A percentile compares a stretch with the other conserved stretches of the same genome.
Evolutionary conservation across 2,329 filamentous ascomycete species (phyloP).

Genomic region (Fusarium multiceps): DNA sequence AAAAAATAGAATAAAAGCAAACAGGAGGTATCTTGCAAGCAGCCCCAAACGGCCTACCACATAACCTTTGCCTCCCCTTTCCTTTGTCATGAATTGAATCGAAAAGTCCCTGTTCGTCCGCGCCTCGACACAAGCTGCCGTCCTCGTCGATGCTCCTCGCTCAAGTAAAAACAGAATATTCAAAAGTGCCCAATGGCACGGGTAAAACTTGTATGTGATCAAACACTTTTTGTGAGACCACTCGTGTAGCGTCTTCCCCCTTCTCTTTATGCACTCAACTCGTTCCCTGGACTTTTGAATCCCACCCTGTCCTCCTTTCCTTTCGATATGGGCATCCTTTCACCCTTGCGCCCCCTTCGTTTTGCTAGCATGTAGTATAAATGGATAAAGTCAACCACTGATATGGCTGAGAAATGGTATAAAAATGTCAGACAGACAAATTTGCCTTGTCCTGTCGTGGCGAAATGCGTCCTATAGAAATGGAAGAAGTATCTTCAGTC

Average conservation of each 20-base stretch:
- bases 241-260: slow-evolving; percentile 9
- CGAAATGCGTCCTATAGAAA: not conserved
- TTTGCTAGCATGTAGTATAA: not conserved
- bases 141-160: slow-evolving; percentile 39
- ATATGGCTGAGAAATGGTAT: not conserved
- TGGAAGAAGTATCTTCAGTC: not conserved
- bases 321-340: not conserved
- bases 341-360: not conserved
- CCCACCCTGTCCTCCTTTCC: not conserved
- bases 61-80: slow-evolving; percentile 12
- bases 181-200: slow-evolving; percentile 25
- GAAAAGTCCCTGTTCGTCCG: slow-evolving; percentile 18
- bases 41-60: slow-evolving; percentile 26
- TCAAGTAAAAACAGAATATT: slow-evolving; percentile 29
- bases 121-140: slow-evolving; percentile 16
- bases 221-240: slow-evolving; percentile 1
- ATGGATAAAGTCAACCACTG: not conserved
- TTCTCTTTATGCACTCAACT: not conserved
- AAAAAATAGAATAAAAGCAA: slow-evolving; percentile 19
- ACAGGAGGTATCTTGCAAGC: slow-evolving; percentile 37
- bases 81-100: slow-evolving; percentile 30
- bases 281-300: not conserved
- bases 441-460: not conserved
- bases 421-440: not conserved
- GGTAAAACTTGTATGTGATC: slow-evolving; percentile 1